Base-by-base conservation (phyloP, 345 rosid genomes). In the Sisymbrium irio region DNA sequence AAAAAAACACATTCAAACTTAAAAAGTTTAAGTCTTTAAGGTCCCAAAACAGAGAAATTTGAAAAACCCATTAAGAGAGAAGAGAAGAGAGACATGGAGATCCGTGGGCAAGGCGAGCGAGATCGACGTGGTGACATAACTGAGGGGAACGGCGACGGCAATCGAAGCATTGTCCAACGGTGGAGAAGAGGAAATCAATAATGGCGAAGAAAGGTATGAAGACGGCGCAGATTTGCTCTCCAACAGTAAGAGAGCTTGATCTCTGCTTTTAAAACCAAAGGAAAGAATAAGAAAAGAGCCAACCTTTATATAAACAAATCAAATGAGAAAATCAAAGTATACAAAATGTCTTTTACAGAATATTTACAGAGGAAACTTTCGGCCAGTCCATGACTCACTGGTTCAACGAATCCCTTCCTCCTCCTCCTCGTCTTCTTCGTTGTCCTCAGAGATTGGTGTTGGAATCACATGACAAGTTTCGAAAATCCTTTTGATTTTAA, bases 191-290 rank as follows among this genome's bases (percentile, higher is more conserved):
- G 28, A 85, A 51, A 64, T 93, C 93, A 12, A 87, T 13, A 22
- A 88, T 22, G 14, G 85, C 89, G 1, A 83, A 37, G 15, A 89
- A 51, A 19, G 97, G 98, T 22, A 86, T 62, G 72, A 87, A 82
- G 30, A 78, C 88, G 15, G 84, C 73, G 57, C 97, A 90, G 77
- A 93, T 76, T 79, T 82, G 67, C 75, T 93, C 97, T 5, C 92
- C 90, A 3, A 89, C 6, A 0, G 88, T 82, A 30, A 84, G 65
- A 50, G 86, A 86, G 54, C 87, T 85, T 65, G 82, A 88, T 65
- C 79, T 74, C 93, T 88, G 81, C 8, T 32, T 61, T 19, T 56
- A 5, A 9, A 18, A 50, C 20, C 7, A 50, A 45, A 39, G 28
- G 28, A 5, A 47, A 19, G 27, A n/a, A n/a, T n/a, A n/a, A n/a